Base-by-base conservation (phyloP, 305 asterid species). In the Solanum hybrid region DNA sequence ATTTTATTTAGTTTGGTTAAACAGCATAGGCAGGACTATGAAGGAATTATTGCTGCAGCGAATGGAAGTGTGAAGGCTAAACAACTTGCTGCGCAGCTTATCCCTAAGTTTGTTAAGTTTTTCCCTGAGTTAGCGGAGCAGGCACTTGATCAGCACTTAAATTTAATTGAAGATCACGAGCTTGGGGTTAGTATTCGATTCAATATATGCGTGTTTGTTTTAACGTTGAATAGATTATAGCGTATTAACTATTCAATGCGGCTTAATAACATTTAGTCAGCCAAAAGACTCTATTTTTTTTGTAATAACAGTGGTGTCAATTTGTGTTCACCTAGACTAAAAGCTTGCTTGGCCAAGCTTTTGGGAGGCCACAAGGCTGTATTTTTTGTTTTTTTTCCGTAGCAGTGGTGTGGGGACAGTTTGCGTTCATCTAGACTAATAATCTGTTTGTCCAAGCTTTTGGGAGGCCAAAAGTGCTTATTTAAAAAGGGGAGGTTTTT, bases 1-100 rank as follows among this genome's bases (percentile, higher is more conserved):
- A 61, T 87, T 39, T 89, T 67, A 75, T 77, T 37, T 46, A 20
- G 16, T 36, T 82, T 28, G 40, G 64, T 75, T 22, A 87, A 92
- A 91, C 94, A 97, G 99, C 91, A 94, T 91, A 88, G 89, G 93
- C 89, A 91, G 93, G 97, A 97, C 74, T 97, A 97, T 78, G 97
- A 97, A 92, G 95, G 96, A 40, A 96, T 97, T 89, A 92, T 96
- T 51, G 97, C 95, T 71, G 98, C 98, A 22, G 98, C 98, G 1
- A 94, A 93, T 76, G 98, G 97, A 69, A 95, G 96, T 73, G 98
- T 94, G 74, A 96, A 96, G 94, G 96, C 98, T 28, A 97, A 95
- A 93, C 99, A 97, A 87, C 89, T 97, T 94, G 94, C 99, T 22
- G 99, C 99, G 29, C 98, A 95, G 92, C 93, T 97, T 91, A 97